Evolutionary conservation across 2,329 filamentous ascomycete species (phyloP).

Genomic region (Thelonectria rubi): DNA sequence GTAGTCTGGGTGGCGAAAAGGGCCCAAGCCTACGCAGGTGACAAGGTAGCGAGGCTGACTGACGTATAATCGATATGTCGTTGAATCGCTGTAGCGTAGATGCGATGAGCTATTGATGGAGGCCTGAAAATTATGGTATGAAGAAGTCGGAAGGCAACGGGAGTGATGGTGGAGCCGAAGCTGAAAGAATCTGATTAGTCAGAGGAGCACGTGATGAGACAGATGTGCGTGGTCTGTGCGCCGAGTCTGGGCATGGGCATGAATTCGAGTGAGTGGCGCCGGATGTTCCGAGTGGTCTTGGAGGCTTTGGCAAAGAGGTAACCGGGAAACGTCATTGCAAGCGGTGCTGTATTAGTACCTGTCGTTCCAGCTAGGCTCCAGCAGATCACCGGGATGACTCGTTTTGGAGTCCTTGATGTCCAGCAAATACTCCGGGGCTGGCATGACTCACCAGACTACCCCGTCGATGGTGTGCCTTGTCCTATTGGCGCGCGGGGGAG

Average conservation of each 20-base stretch:
- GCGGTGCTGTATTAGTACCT: slow-evolving; percentile 40
- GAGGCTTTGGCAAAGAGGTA: slow-evolving; percentile 5
- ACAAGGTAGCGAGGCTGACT: slow-evolving; percentile 8
- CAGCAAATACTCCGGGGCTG: slow-evolving; percentile 16
- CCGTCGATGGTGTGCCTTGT: slow-evolving; percentile 36
- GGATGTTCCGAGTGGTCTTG: slow-evolving; percentile 33
- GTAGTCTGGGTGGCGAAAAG: background rate
- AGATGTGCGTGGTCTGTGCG: slow-evolving; percentile 35
- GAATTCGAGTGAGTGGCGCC: slow-evolving; percentile 32
- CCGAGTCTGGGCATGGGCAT: slow-evolving; percentile 10
- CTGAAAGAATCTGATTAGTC: slow-evolving; percentile 43
- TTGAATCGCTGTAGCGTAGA: slow-evolving; percentile 25
- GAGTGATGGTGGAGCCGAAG: slow-evolving; percentile 35
- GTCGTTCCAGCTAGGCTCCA: slow-evolving; percentile 38
- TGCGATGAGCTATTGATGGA: slow-evolving; percentile 38
- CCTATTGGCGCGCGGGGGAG: slow-evolving; percentile 30
- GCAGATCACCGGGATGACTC: slow-evolving; percentile 34
- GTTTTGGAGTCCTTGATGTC: slow-evolving; percentile 25
- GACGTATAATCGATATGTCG: slow-evolving; percentile 20
- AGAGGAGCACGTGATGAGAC: slow-evolving; percentile 40
- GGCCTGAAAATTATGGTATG: slow-evolving; percentile 51
- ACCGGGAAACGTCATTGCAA: slow-evolving; percentile 15
- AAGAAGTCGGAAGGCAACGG: slow-evolving; percentile 42
- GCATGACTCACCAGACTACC: slow-evolving; percentile 39
- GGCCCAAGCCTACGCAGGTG: background rate